These are phyloP conservation scores for Alternaria postmessia DNA, from an alignment of 2,329 filamentous ascomycete genomes.

Conservation along the genomic window DNA sequence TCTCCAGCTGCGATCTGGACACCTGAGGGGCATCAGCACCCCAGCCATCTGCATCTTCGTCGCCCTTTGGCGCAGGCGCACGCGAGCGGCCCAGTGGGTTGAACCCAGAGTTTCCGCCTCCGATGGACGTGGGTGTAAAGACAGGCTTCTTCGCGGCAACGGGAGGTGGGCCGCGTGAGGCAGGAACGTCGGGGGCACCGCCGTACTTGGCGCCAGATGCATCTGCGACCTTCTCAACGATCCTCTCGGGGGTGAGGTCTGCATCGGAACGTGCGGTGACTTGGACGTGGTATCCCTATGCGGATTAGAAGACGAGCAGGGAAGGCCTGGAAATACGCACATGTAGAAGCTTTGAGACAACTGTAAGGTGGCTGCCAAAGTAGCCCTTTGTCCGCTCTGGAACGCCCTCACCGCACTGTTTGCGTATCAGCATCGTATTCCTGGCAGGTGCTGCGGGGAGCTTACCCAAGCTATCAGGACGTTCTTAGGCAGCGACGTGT, in stretches of 20 bases:
- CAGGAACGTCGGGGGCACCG: constrained; percentile 65
- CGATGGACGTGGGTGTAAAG: constrained; percentile 79
- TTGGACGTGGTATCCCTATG: constrained; percentile 90
- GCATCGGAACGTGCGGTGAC: constrained; percentile 91
- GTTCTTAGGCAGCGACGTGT: constrained; percentile 86
- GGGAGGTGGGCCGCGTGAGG: constrained; percentile 68
- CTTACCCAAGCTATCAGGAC: constrained; percentile 87
- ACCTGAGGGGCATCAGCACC: constrained; percentile 92
- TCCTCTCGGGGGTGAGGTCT: constrained; percentile 85
- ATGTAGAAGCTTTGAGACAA: constrained; percentile 90
- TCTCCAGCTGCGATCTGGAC: constrained; percentile 85
- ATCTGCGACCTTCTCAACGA: constrained; percentile 93
- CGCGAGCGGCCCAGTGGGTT: constrained; percentile 74
- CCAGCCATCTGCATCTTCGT: constrained; percentile 88
- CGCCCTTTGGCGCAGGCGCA: constrained; percentile 61
- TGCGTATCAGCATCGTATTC: constrained; percentile 18
- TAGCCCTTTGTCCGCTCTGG: constrained; percentile 99
- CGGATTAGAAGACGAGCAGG: constrained; percentile 34
- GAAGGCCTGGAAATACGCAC: constrained; percentile 53
- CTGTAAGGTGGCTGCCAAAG: constrained; percentile 91
- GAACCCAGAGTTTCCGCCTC: constrained; percentile 63
- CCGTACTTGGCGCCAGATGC: constrained; percentile 96
- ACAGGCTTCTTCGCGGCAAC: constrained; percentile 87
- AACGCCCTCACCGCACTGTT: constrained; percentile 88
- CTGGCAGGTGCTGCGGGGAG: neutral